Percentiles rank a stretch among this genome's conserved stretches.
Evolutionary conservation across 2,329 filamentous ascomycete species (phyloP).

Genomic region (Xylaria sp.): DNA sequence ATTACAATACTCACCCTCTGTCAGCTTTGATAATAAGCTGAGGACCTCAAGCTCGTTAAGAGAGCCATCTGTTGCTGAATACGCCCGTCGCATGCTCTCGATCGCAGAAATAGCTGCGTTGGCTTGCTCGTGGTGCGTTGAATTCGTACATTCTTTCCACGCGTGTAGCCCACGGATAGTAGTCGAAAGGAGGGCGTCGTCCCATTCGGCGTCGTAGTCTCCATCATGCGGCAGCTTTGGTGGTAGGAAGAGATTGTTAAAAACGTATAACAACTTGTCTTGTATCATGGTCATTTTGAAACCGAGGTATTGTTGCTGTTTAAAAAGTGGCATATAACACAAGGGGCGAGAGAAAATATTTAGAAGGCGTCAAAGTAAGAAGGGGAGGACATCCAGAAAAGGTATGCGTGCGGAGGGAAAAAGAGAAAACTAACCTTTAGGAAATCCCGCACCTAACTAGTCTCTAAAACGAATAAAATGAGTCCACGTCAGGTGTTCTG

Average conservation of each 20-base stretch:
- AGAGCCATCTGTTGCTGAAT: constrained; percentile 13
- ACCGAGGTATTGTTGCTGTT: not conserved
- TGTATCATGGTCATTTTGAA: not conserved
- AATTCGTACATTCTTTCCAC: constrained; percentile 10
- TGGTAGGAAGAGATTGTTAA: constrained; percentile 40
- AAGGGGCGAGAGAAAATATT: no score
- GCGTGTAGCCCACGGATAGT: constrained; percentile 13
- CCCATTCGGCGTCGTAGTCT: constrained; percentile 22
- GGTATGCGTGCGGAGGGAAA: no score
- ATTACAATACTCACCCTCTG: constrained; percentile 18
- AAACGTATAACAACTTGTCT: constrained; percentile 30
- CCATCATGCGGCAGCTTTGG: constrained; percentile 33
- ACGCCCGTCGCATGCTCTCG: constrained; percentile 19
- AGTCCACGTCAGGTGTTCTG: no score
- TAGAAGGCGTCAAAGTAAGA: no score
- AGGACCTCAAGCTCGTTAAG: constrained; percentile 1
- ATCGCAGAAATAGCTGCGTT: constrained; percentile 24
- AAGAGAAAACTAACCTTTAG: no score
- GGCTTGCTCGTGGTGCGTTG: constrained; percentile 6
- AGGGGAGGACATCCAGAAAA: no score
- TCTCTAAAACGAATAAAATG: no score
- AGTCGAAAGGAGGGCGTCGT: not conserved
- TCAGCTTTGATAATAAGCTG: constrained; percentile 14
- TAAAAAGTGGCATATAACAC: no score
- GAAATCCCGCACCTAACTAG: no score